These are phyloP conservation scores for Trichomonas vaginalis DNA, from an alignment of 208 protist genomes.

Conservation along the genomic window DNA sequence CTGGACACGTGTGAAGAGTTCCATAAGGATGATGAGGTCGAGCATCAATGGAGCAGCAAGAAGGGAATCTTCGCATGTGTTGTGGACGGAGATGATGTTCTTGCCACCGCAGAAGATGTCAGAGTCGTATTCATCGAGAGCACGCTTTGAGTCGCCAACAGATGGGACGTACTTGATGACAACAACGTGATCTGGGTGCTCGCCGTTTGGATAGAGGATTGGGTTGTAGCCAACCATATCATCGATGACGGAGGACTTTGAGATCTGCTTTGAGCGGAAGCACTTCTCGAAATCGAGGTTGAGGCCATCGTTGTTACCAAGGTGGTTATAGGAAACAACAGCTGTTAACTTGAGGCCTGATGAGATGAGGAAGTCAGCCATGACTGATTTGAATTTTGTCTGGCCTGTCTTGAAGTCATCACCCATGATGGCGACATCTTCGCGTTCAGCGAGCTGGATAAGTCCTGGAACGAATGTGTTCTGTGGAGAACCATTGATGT, in stretches of 20 bases:
- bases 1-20: conserved; percentile 72
- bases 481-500: conserved; percentile 95
- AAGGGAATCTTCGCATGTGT: conserved; percentile 94
- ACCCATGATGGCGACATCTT: conserved; percentile 69
- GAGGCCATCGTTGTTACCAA: conserved; percentile 97
- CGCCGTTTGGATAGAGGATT: conserved; percentile 59
- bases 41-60: conserved; percentile 90
- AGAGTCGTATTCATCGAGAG: conserved; percentile 91
- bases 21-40: conserved; percentile 80
- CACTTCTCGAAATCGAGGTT: conserved; percentile 57
- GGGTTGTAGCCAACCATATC: conserved; percentile 88
- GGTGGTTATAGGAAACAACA: conserved; percentile 81
- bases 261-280: conserved; percentile 85
- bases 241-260: conserved; percentile 92
- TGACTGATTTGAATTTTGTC: conserved; percentile 96
- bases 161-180: conserved; percentile 97
- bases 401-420: conserved; percentile 98
- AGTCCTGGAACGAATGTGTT: conserved; percentile 84
- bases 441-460: conserved; percentile 25
- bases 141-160: conserved; percentile 86
- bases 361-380: conserved; percentile 87
- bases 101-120: conserved; percentile 89
- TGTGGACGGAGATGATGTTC: conserved; percentile 70
- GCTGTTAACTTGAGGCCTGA: conserved; percentile 70
- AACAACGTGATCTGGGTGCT: conserved; percentile 82